Evolutionary conservation across 2,329 filamentous ascomycete species (phyloP).

Genomic region (Xylaria sp.): DNA sequence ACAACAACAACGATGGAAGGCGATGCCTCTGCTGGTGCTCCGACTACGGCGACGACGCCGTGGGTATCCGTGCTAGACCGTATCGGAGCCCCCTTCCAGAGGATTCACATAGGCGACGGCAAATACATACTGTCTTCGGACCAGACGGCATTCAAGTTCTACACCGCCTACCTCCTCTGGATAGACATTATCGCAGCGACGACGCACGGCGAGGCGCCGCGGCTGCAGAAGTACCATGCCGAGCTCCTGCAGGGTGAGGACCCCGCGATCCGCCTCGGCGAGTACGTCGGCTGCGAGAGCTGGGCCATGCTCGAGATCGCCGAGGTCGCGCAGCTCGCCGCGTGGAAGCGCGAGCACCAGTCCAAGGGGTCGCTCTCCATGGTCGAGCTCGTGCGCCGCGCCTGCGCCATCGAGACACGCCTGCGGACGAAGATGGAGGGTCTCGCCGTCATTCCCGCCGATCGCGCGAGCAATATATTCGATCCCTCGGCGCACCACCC

Average conservation of each 20-base stretch:
- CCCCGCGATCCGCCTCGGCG: constrained; percentile 57
- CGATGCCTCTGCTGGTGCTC: neutral
- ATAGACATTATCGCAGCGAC: constrained; percentile 64
- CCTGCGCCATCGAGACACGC: constrained; percentile 35
- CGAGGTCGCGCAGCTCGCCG: constrained; percentile 63
- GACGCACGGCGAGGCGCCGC: constrained; percentile 56
- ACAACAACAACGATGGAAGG: constrained; percentile 1
- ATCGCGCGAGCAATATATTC: constrained; percentile 23
- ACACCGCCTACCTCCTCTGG: constrained; percentile 59
- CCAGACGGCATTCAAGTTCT: constrained; percentile 61
- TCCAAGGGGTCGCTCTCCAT: constrained; percentile 57
- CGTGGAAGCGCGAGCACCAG: constrained; percentile 64
- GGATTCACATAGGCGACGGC: constrained; percentile 37
- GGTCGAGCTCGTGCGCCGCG: constrained; percentile 41
- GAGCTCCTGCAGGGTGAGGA: constrained; percentile 50
- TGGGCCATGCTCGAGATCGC: constrained; percentile 67
- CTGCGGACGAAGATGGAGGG: constrained; percentile 33
- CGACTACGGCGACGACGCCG: constrained; percentile 18
- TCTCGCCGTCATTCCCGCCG: neutral
- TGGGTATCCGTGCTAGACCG: constrained; percentile 53
- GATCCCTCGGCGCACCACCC: constrained; percentile 37
- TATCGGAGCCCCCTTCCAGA: constrained; percentile 34
- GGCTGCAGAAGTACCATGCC: constrained; percentile 56
- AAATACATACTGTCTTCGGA: constrained; percentile 57
- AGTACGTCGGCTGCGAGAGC: constrained; percentile 67